These are phyloP conservation scores for Spiraea crenata DNA, from an alignment of 331 rosid species.

Conservation along the genomic window DNA sequence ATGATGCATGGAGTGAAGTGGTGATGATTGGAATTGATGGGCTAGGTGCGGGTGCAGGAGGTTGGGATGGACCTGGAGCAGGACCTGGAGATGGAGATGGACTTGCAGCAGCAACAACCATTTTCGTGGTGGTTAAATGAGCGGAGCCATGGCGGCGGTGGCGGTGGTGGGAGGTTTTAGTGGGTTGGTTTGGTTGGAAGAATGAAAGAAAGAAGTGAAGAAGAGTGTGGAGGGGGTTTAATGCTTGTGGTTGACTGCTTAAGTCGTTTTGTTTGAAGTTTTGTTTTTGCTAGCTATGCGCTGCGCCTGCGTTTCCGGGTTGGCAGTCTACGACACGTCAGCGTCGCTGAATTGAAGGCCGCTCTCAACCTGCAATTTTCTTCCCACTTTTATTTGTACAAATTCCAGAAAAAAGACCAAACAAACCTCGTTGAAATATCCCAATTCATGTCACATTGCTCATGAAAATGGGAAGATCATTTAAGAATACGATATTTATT, in stretches of 20 bases:
- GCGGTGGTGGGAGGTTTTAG: not conserved
- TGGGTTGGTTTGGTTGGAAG: constrained; percentile 8
- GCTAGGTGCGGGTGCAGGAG: constrained; percentile 18
- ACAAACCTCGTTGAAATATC: too few relatives aligned
- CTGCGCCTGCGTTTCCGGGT: not conserved
- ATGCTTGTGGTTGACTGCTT: constrained; percentile 33
- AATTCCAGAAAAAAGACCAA: not conserved
- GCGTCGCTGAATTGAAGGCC: constrained; percentile 32
- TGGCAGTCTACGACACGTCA: constrained; percentile 32
- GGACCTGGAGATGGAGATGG: constrained; percentile 14
- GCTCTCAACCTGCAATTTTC: constrained; percentile 2
- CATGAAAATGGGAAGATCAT: too few relatives aligned
- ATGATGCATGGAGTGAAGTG: constrained; percentile 14
- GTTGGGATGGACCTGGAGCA: not conserved
- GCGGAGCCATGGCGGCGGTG: not conserved
- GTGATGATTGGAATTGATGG: not conserved
- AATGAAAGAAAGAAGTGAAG: not conserved
- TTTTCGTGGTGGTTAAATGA: constrained; percentile 1
- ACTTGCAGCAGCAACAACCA: not conserved
- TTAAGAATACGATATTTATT: too few relatives aligned
- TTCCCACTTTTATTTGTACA: not conserved
- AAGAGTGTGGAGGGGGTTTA: constrained; percentile 12
- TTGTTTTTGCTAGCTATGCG: too few relatives aligned
- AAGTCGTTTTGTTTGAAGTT: not conserved
- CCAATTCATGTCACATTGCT: too few relatives aligned